phyloP scores from a whole-genome alignment of 805 yeast species.

The Cyberlindnera samutprakarnensis region DNA sequence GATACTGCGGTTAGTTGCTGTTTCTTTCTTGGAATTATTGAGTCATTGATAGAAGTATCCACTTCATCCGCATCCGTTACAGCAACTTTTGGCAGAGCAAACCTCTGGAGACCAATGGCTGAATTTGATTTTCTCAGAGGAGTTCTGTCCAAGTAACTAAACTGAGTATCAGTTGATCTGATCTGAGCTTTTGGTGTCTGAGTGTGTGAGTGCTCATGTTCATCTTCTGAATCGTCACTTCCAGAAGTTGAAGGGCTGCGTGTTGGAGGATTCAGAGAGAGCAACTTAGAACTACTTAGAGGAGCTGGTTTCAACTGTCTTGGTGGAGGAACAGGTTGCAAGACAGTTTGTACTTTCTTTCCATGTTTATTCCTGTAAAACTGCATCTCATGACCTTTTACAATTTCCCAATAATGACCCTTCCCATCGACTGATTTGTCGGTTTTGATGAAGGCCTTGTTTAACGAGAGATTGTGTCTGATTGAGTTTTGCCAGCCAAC shows the following conservation, averaged over 20 bases:
- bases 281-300: conserved; percentile 3
- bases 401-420: conserved; percentile 87
- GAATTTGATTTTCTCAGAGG: conserved; percentile 21
- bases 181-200: conserved; percentile 20
- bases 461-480: conserved; percentile 86
- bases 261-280: conserved; percentile 3
- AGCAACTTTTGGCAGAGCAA: conserved; percentile 8
- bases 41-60: background rate
- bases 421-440: conserved; percentile 87
- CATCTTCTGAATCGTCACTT: conserved; percentile 11
- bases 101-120: conserved; percentile 22
- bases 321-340: conserved; percentile 5
- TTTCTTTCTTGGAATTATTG: conserved; percentile 17
- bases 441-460: conserved; percentile 87
- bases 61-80: conserved; percentile 8
- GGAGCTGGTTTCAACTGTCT: conserved; percentile 3
- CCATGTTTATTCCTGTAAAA: conserved; percentile 59
- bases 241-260: conserved; percentile 5
- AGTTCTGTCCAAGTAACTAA: conserved; percentile 8
- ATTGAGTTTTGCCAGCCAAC: conserved; percentile 98
- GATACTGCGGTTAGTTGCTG: conserved; percentile 12
- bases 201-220: conserved; percentile 6
- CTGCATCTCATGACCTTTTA: conserved; percentile 72
- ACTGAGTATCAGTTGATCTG: conserved; percentile 9
- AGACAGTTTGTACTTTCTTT: conserved; percentile 23